Conservation (phyloP, 192 early-diverging fungal genomes). For the Backusella psychrophila region DNA sequence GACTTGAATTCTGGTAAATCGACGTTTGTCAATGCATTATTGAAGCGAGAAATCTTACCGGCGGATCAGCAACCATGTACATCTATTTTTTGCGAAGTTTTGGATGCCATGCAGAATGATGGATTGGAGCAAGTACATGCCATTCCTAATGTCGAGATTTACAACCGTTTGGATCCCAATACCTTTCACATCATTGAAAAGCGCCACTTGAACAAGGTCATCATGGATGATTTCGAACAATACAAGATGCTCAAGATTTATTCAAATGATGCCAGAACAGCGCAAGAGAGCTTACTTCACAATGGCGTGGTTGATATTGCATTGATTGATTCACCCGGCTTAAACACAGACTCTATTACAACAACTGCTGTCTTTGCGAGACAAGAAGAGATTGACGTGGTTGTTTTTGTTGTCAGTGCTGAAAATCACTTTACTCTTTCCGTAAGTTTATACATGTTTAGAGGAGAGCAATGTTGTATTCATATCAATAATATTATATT, state of each 20-base stretch:
- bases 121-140: constrained; percentile 91
- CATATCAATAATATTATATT: background rate
- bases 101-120: constrained; percentile 86
- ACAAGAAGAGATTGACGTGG: constrained; percentile 98
- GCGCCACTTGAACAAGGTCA: constrained; percentile 75
- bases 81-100: constrained; percentile 92
- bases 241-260: constrained; percentile 94
- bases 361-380: constrained; percentile 96
- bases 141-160: constrained; percentile 63
- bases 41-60: constrained; percentile 88
- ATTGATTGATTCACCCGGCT: constrained; percentile 98
- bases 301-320: constrained; percentile 82
- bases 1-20: constrained; percentile 98
- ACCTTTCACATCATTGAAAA: constrained; percentile 73
- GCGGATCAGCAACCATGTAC: constrained; percentile 99
- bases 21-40: constrained; percentile 95
- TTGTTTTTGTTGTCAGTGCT: constrained; percentile 98
- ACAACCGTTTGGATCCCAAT: constrained; percentile 66
- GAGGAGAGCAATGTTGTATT: background rate
- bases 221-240: constrained; percentile 81
- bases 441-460: constrained; percentile 44
- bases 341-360: constrained; percentile 97
- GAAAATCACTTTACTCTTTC: constrained; percentile 99
- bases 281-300: background rate
- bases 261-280: constrained; percentile 62